Conservation (phyloP, 1,284 basidiomycete genomes). For the Fomitopsis schrenkii region DNA sequence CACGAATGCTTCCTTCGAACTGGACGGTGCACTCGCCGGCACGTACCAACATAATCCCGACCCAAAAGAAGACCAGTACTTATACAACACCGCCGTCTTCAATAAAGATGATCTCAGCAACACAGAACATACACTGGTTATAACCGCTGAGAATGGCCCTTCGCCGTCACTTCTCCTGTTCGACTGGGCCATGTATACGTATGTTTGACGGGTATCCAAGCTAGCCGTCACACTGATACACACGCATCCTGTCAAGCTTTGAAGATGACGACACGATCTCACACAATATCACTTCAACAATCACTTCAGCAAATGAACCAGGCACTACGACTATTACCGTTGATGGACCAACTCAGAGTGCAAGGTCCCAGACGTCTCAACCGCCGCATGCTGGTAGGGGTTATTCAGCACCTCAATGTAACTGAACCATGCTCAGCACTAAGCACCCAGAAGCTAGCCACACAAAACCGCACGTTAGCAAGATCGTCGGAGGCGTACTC, state of each 20-base stretch:
- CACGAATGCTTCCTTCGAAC: neutral
- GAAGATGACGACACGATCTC: neutral
- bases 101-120: neutral
- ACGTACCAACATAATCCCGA: neutral
- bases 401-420: too few species aligned
- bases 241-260: too few species aligned
- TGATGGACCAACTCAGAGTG: too few species aligned
- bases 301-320: too few species aligned
- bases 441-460: too few species aligned
- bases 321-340: too few species aligned
- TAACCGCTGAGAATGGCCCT: neutral
- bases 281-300: too few species aligned
- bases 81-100: neutral
- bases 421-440: too few species aligned
- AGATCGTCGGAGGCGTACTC: neutral
- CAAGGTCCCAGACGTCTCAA: too few species aligned
- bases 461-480: neutral
- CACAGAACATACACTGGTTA: neutral
- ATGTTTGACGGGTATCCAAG: neutral
- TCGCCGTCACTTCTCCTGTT: neutral
- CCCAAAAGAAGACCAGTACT: neutral
- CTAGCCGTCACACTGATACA: too few species aligned
- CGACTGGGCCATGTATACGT: neutral
- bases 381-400: neutral
- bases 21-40: neutral